Base-by-base conservation (phyloP, 192 early-diverging fungal genomes). In the Coemansia sp. region DNA sequence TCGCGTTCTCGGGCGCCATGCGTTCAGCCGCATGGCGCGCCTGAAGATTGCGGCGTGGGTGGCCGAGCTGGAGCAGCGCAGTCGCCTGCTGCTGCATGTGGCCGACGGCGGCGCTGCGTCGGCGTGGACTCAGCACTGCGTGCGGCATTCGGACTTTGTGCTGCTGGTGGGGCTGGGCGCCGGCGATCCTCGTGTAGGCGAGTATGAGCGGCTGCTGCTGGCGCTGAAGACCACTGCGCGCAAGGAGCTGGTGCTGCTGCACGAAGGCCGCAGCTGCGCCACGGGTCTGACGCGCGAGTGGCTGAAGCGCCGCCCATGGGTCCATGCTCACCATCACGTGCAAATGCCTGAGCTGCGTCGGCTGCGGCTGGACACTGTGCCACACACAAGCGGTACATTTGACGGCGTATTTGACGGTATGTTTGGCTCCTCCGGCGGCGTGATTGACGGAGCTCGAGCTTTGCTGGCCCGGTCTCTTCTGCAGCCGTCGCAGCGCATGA, bases 311-410 rank as follows among this genome's bases (percentile, higher is more conserved):
- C 84, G 95, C 20, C 62, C 87, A 5, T 99, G 96, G 96, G 88
- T 98, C 31, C 94, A 98, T 66, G 92, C 92, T 0, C 95, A 99
- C 75, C 96, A 99, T 71, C 97, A 99, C 76, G 87, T 98, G 15
- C 86, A 86, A 56, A 93, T 93, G 91, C 81, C 87, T 21, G 48
- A 84, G 70, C 50, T 20, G 50, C 71, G 55, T 28, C 56, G 63
- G 24, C 46, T 52, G 51, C 48, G 53, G 11, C 28, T 53, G 6
- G 42, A 46, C n/a, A 8, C 56, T 15, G 60, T 55, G 14, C 36
- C 10, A 18, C 38, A 37, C 26, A 48, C 56, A 28, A 60, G 3
- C 52, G 56, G 8, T 34, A 25, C 25, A 28, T 20, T 24, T 20
- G 24, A 25, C 20, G 50, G 50, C 24, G 20, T 14, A 21, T 21